Evolutionary conservation across 1,284 basidiomycete genomes (phyloP), one percentile per base, ranked within the genome.

Genomic region (Irpex sp.): DNA sequence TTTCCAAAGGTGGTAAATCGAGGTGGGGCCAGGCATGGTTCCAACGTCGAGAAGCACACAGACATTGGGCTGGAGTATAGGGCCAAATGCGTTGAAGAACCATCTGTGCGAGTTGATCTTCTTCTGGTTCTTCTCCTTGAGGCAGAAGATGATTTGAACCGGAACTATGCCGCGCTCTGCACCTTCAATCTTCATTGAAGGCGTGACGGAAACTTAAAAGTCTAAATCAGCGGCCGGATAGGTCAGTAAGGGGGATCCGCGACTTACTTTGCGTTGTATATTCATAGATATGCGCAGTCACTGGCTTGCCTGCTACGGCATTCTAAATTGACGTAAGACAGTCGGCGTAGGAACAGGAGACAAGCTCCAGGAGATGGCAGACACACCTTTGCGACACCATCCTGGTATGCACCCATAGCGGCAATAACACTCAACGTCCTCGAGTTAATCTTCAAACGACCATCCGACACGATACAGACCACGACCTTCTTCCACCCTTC

Each of bases 1-100:
- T 77, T 98, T 97, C 96, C 96, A 98, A 8, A 98, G 79, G 71
- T 97, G 93, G 75, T 98, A 98, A 71, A 98, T 96, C 15, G 87
- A 89, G 54, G 89, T 93, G 6, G 91, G 87, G 2, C 93, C 93
- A 0, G 96, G 96, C 83, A 91, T 89, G 0, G 96, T 98, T 1
- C 96, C 97, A 19, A 97, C 96, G 71, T 98, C 96, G 52, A 98
- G 86, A 21, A 99, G 83, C 7, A 98, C 87, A 73, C 95, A 97
- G 48, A 98, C 94, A 72, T 97, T 97, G 26, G 92, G 92, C 65
- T 89, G 82, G 38, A 93, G 80, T 57, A 93, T 83, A 1, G 88
- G 85, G 0, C 90, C 90, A 72, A 92, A 92, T 11, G 91, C 91
- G 67, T 94, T 94, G 84, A 97, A 94, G 78, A 94, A 93, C 93